Base-by-base conservation (phyloP, 2,329 filamentous ascomycete genomes). In the Arthrobotrys musiformis region DNA sequence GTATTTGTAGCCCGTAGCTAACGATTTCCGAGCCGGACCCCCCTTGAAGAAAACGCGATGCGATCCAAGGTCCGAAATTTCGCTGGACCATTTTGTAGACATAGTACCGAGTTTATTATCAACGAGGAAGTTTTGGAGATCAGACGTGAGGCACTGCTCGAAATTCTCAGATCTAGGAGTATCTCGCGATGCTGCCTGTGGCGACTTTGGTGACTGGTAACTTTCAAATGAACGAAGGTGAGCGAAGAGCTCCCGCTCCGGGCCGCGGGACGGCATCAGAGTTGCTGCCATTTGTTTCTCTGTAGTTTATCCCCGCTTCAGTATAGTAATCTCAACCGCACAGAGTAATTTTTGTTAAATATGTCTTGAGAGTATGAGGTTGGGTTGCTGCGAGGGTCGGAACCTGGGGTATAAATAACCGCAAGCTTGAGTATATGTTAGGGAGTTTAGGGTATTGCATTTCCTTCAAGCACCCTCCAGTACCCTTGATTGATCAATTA, bases 161-260 rank as follows among this genome's bases (percentile, higher is more conserved):
- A 30, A 62, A 30, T 40, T 19, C 33, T 62, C 22, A 5, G 58
- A 46, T 67, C 35, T 42, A 56, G 33, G 30, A 7, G 26, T 68
- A 28, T 54, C 28, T 24, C 48, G 19, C 22, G 6, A 9, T 3
- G 37, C 7, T 24, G 15, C 15, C 4, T 37, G 15, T 33, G 22
- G 2, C 13, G 37, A 30, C 33, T 33, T 60, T 4, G 24, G 13
- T 19, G 40, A 56, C 4, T 58, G 50, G 26, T 68, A 68, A 13
- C 64, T 44, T 54, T 58, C 64, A 13, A 60, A 58, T 6, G 35
- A 68, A 26, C 50, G 17, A 33, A 44, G 35, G 26, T 58, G 64
- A 13, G 50, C 64, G 15, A 54, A 44, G 7, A 54, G 46, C n/a
- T 48, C 40, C 24, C 48, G 50, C 26, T 48, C 64, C 8, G 64